Conservation (phyloP, 2,329 filamentous ascomycete species). For the Epichloe festucae region DNA sequence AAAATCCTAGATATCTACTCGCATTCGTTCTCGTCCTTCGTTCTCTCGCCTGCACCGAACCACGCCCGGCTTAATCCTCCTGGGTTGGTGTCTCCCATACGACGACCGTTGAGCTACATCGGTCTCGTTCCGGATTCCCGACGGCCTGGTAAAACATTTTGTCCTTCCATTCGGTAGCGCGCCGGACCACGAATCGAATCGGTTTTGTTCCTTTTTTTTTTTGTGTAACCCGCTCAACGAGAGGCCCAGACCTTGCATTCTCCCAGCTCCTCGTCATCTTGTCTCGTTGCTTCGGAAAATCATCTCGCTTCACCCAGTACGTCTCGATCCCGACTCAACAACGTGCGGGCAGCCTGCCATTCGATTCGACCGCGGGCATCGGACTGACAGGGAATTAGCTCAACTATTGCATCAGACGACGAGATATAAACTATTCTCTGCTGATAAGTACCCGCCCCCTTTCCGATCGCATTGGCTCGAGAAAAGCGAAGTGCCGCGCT, state of each 20-base stretch:
- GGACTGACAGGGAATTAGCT: not conserved
- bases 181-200: not conserved
- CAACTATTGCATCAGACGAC: not conserved
- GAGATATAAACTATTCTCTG: not conserved
- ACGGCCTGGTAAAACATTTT: not conserved
- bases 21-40: not conserved
- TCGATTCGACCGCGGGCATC: not conserved
- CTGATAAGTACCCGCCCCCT: not conserved
- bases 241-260: not conserved
- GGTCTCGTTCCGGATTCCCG: not conserved
- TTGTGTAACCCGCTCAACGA: not conserved
- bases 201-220: not conserved
- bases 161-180: not conserved
- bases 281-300: not conserved
- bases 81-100: not conserved
- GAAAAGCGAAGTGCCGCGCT: not conserved
- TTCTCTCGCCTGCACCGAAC: not conserved
- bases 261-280: not conserved
- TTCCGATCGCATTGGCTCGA: not conserved
- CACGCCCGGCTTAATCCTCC: not conserved
- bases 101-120: not conserved
- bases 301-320: not conserved
- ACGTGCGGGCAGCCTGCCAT: not conserved
- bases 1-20: not conserved
- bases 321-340: not conserved